Base-by-base conservation (phyloP, 768 basidiomycete species). In the Kondoa subrosea region DNA sequence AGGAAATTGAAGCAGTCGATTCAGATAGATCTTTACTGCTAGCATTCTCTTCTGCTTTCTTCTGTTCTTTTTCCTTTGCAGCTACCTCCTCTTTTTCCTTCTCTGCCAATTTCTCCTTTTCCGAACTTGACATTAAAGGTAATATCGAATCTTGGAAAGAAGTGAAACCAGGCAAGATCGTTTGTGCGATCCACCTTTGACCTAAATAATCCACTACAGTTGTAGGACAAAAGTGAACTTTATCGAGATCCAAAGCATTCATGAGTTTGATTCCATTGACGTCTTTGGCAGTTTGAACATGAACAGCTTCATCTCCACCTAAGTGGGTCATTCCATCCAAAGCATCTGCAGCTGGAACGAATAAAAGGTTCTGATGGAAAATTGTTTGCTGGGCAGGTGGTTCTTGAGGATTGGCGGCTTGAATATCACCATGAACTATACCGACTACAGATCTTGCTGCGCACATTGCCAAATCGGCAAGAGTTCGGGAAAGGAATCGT, bases 171-270 rank as follows among this genome's bases (percentile, higher is more conserved):
- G 80, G 80, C 17, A 80, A 72, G 70, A 80, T 76, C 32, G 73
- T 75, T 73, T 80, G 80, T 63, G 77, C 79, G 71, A 80, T 76
- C 79, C 79, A 80, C 68, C 80, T 74, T 69, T 77, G 75, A 21
- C 80, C 80, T 34, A 72, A 73, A 77, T 75, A 79, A 71, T 80
- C 80, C 67, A 80, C 76, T 50, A 80, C 76, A 32, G 78, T 78
- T 66, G 79, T 78, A 15, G 78, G 78, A 63, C 79, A 72, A 63
- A 77, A 68, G 64, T 76, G 72, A 21, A 77, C 65, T 14, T 76
- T 76, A 25, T 77, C 76, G 64, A 79, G 69, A 66, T 80, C 79
- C 67, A 79, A 73, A 68, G 76, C 76, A 74, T 79, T 78, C 72
- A 80, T 76, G 27, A 77, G 57, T 68, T 74, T 75, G 68, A 79